Percentiles rank a stretch among this genome's conserved stretches.
These are phyloP conservation scores for Mycogone perniciosa DNA, from an alignment of 2,329 filamentous ascomycete genomes.

Conservation along the genomic window DNA sequence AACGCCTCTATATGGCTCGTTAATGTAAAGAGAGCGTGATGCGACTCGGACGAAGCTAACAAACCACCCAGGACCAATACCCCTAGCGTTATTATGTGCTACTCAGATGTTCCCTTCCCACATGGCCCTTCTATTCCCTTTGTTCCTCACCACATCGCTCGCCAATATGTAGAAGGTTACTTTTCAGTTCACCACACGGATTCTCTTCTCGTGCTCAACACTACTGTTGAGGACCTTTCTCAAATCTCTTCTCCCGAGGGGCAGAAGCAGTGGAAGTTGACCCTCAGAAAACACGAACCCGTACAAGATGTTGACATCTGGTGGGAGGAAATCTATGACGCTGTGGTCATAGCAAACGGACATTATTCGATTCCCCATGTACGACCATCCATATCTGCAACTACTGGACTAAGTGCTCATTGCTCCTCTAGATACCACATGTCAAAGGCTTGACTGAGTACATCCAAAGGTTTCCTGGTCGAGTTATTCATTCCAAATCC, in stretches of 20 bases:
- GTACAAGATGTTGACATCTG: conserved; percentile 40
- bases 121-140: conserved; percentile 42
- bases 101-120: conserved; percentile 45
- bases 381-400: conserved; percentile 6
- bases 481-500: conserved; percentile 39
- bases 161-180: conserved; percentile 50
- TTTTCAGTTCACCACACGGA: conserved; percentile 45
- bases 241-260: conserved; percentile 18
- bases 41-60: not conserved
- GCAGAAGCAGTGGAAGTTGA: conserved; percentile 36
- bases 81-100: conserved; percentile 49
- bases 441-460: conserved; percentile 39
- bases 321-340: conserved; percentile 47
- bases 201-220: conserved; percentile 38
- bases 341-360: conserved; percentile 36
- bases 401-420: not conserved
- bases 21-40: conserved; percentile 35
- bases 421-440: conserved; percentile 32
- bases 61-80: conserved; percentile 43
- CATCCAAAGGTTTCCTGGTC: conserved; percentile 30
- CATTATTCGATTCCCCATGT: conserved; percentile 41
- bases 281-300: conserved; percentile 39
- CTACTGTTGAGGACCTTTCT: conserved; percentile 44
- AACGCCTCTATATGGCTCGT: conserved; percentile 44
- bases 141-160: conserved; percentile 46